Evolutionary conservation across 1,284 basidiomycete genomes (phyloP).

Genomic region (Puccinia horiana): DNA sequence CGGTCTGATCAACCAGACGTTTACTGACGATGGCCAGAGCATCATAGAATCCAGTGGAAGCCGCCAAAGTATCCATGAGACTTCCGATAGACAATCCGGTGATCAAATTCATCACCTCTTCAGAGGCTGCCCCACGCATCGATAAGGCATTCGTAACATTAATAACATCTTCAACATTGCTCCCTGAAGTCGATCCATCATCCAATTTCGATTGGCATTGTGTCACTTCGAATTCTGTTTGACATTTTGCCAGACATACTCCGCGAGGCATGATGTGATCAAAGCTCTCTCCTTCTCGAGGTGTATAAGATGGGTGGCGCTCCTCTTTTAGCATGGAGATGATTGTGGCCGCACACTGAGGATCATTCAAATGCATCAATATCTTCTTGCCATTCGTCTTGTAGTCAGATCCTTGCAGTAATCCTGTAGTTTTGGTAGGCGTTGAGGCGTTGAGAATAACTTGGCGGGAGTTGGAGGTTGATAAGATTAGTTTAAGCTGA

Average conservation of each 20-base stretch:
- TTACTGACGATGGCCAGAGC: constrained; percentile 22
- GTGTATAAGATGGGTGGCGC: background rate
- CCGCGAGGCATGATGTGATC: background rate
- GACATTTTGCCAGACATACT: background rate
- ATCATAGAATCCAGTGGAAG: constrained; percentile 21
- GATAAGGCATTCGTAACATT: background rate
- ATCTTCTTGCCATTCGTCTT: background rate
- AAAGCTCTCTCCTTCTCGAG: background rate
- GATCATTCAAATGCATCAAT: background rate
- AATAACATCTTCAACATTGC: background rate
- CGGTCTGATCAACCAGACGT: constrained; percentile 3
- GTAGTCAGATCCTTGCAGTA: background rate
- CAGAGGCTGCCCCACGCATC: background rate
- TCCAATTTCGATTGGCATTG: too few relatives aligned
- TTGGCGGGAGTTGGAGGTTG: background rate
- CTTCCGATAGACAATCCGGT: constrained; percentile 24
- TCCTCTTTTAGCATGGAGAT: constrained; percentile 7
- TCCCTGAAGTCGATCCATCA: background rate
- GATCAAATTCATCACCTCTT: constrained; percentile 18
- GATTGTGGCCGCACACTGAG: background rate
- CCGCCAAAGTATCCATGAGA: background rate
- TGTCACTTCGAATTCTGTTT: background rate
- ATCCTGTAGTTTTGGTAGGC: background rate
- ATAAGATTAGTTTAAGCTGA: background rate
- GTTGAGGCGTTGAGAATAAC: background rate